Conservation (phyloP, 2,329 filamentous ascomycete genomes). For the Ceratocystis albifundus region DNA sequence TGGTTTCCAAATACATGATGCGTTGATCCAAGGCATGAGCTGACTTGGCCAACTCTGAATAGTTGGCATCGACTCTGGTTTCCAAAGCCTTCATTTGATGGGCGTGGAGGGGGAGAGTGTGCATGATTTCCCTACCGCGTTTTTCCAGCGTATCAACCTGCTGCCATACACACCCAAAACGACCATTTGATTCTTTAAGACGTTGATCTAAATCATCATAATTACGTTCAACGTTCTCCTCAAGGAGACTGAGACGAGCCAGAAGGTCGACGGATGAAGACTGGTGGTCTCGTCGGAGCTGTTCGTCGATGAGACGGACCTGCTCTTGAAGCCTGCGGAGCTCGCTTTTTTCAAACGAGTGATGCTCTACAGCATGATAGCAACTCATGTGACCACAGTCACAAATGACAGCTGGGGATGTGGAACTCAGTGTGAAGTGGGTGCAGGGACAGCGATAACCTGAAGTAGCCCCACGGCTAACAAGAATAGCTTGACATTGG, state of each 20-base stretch:
- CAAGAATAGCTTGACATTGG: conserved; percentile 48
- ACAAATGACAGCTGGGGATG: conserved; percentile 44
- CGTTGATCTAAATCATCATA: conserved; percentile 42
- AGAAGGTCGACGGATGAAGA: conserved; percentile 34
- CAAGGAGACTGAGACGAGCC: conserved; percentile 39
- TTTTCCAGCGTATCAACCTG: conserved; percentile 38
- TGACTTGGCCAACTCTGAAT: conserved; percentile 39
- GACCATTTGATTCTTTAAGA: conserved; percentile 44
- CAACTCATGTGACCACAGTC: conserved; percentile 50
- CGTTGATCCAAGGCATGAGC: conserved; percentile 44
- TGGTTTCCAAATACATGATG: conserved; percentile 37
- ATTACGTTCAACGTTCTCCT: conserved; percentile 44
- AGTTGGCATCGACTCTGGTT: conserved; percentile 28
- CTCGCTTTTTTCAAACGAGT: conserved; percentile 37
- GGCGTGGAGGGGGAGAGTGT: conserved; percentile 17
- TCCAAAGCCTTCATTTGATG: conserved; percentile 18
- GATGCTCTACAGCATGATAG: conserved; percentile 43
- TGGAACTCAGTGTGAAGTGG: conserved; percentile 43
- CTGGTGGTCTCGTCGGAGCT: conserved; percentile 32
- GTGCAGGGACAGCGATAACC: conserved; percentile 49
- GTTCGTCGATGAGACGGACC: conserved; percentile 36
- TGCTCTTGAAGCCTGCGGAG: conserved; percentile 40
- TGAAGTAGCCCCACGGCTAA: conserved; percentile 42
- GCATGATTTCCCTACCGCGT: conserved; percentile 24
- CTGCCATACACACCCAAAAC: conserved; percentile 44